Evolutionary conservation across 2,329 filamentous ascomycete species (phyloP).

Genomic region (Blastomyces percursus): DNA sequence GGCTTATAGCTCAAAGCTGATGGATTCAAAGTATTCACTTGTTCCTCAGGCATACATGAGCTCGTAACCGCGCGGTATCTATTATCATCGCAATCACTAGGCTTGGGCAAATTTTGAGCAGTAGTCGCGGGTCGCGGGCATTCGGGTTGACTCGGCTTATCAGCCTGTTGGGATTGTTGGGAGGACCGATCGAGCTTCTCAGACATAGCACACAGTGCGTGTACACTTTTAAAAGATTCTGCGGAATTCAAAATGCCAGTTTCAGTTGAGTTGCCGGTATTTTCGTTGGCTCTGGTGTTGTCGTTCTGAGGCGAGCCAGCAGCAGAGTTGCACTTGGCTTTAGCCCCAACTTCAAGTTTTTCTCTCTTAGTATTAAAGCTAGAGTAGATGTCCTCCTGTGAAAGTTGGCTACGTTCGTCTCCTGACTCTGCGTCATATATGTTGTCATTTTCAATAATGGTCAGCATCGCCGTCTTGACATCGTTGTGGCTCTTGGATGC

Average conservation of each 20-base stretch:
- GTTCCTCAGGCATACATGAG: neutral
- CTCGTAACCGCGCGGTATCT: neutral
- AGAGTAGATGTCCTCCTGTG: neutral
- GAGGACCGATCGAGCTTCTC: neutral
- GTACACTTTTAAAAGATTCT: neutral
- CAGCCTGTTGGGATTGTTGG: too few relatives aligned
- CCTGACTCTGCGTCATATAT: neutral
- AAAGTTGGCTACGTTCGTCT: neutral
- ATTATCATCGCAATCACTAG: neutral
- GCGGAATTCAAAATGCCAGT: neutral
- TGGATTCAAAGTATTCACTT: neutral
- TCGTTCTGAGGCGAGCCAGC: neutral
- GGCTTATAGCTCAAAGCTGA: neutral
- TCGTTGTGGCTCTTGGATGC: neutral
- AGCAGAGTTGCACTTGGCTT: neutral
- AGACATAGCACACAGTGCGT: neutral
- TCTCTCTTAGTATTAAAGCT: neutral
- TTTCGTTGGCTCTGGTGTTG: neutral
- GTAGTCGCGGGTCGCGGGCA: neutral
- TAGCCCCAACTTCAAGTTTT: neutral
- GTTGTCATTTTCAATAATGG: constrained; percentile 1
- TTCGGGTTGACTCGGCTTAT: neutral
- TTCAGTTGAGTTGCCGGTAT: neutral
- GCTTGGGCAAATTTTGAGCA: neutral
- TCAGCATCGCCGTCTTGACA: neutral